phyloP scores from a whole-genome alignment of 208 protist species.

The Leishmania amazonensis region DNA sequence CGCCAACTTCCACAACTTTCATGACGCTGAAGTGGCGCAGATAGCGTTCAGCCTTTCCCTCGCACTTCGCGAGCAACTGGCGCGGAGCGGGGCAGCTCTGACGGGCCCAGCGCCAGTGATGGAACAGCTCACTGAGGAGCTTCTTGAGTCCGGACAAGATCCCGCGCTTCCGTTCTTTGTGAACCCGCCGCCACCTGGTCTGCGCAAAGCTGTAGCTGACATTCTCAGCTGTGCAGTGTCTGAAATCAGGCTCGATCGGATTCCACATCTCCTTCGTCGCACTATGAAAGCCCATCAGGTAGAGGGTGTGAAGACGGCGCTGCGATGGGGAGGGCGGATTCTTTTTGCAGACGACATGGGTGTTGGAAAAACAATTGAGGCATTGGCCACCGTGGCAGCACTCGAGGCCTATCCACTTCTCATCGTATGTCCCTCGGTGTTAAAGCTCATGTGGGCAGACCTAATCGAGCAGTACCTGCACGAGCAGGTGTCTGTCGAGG shows the following conservation, averaged over 20 bases:
- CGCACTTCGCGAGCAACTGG: conserved; percentile 23
- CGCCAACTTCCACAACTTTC: conserved; percentile 35
- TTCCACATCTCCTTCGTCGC: conserved; percentile 24
- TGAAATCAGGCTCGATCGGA: conserved; percentile 5
- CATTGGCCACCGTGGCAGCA: conserved; percentile 62
- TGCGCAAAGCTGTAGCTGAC: conserved; percentile 1
- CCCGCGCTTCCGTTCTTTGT: conserved; percentile 29
- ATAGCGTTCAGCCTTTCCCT: conserved; percentile 22
- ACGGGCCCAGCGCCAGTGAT: conserved; percentile 28
- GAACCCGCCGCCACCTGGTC: conserved; percentile 11
- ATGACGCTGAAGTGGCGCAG: conserved; percentile 8
- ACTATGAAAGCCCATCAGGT: conserved; percentile 65
- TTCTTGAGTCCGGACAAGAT: conserved; percentile 27
- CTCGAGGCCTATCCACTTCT: conserved; percentile 69
- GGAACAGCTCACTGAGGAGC: conserved; percentile 29
- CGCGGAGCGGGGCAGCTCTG: neutral
- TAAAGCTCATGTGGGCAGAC: conserved; percentile 84
- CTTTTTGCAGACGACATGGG: conserved; percentile 89
- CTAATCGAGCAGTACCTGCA: conserved; percentile 79
- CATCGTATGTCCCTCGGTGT: conserved; percentile 73
- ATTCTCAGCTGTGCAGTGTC: neutral
- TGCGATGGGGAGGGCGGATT: conserved; percentile 49
- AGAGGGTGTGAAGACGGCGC: conserved; percentile 51
- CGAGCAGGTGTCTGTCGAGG: conserved; percentile 59
- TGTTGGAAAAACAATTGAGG: conserved; percentile 82